These are phyloP conservation scores for Xylaria longipes DNA, from an alignment of 495 filamentous ascomycete genomes.

Conservation along the genomic window DNA sequence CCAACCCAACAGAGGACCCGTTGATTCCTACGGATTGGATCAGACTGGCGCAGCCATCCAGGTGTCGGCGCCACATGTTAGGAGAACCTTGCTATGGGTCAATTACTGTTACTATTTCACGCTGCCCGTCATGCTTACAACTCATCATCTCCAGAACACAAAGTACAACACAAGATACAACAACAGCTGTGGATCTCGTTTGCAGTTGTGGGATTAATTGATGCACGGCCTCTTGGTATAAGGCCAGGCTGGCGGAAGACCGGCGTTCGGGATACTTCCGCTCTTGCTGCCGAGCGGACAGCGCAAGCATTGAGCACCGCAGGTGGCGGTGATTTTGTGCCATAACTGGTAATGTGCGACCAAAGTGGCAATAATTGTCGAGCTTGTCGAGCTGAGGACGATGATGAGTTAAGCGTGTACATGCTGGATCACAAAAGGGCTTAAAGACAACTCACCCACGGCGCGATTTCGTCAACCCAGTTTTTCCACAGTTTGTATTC, in stretches of 20 bases:
- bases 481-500: slow-evolving; percentile 13
- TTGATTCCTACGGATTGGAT: slow-evolving; percentile 2
- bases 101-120: background rate
- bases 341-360: background rate
- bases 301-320: background rate
- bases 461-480: slow-evolving; percentile 9
- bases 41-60: slow-evolving; percentile 5
- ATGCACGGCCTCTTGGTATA: slow-evolving; percentile 9
- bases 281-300: slow-evolving; percentile 11
- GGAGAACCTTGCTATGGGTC: slow-evolving; percentile 6
- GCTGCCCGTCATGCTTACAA: background rate
- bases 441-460: background rate
- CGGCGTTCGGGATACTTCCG: background rate
- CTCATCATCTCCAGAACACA: slow-evolving; percentile 11
- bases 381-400: slow-evolving; percentile 1
- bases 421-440: background rate
- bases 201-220: background rate
- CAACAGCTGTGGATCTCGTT: background rate
- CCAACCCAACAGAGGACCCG: background rate
- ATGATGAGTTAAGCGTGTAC: background rate
- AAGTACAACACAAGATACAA: slow-evolving; percentile 4
- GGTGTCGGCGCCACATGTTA: slow-evolving; percentile 7
- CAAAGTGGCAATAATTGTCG: slow-evolving; percentile 9
- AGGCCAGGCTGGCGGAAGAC: background rate
- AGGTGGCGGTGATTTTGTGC: background rate